Evolutionary conservation across 2,329 filamentous ascomycete species (phyloP).

Genomic region (Orbilia quercus): DNA sequence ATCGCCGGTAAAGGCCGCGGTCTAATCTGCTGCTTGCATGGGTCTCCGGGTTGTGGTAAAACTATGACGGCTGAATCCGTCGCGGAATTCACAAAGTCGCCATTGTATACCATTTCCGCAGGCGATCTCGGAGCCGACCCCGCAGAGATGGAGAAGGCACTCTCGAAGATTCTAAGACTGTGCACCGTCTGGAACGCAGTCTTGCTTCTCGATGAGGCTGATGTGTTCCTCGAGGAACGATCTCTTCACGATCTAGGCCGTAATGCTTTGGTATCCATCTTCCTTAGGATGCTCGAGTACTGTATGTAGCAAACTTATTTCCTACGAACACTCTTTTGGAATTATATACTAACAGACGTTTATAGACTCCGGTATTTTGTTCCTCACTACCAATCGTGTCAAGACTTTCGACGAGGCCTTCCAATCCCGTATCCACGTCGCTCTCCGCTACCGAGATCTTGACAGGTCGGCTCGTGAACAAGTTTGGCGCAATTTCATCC

Average conservation of each 20-base stretch:
- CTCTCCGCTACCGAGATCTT: slow-evolving; percentile 61
- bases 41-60: slow-evolving; percentile 69
- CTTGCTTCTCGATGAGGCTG: slow-evolving; percentile 84
- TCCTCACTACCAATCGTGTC: slow-evolving; percentile 66
- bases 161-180: slow-evolving; percentile 87
- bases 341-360: not conserved
- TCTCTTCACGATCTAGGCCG: slow-evolving; percentile 85
- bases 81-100: slow-evolving; percentile 67
- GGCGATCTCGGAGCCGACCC: slow-evolving; percentile 62
- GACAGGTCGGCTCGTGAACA: slow-evolving; percentile 58
- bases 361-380: slow-evolving; percentile 63
- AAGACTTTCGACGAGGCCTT: slow-evolving; percentile 64
- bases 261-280: slow-evolving; percentile 77
- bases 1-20: slow-evolving; percentile 67
- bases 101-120: slow-evolving; percentile 67
- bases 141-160: slow-evolving; percentile 73
- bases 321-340: not conserved
- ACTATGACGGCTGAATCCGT: slow-evolving; percentile 70
- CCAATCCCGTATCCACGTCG: slow-evolving; percentile 63
- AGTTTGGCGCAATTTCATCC: slow-evolving; percentile 61
- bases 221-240: slow-evolving; percentile 85
- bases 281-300: slow-evolving; percentile 64
- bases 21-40: slow-evolving; percentile 65
- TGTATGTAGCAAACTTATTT: slow-evolving; percentile 59
- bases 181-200: slow-evolving; percentile 89